phyloP scores from a whole-genome alignment of 2,329 filamentous ascomycete genomes.

The Xylariaceae sp. region DNA sequence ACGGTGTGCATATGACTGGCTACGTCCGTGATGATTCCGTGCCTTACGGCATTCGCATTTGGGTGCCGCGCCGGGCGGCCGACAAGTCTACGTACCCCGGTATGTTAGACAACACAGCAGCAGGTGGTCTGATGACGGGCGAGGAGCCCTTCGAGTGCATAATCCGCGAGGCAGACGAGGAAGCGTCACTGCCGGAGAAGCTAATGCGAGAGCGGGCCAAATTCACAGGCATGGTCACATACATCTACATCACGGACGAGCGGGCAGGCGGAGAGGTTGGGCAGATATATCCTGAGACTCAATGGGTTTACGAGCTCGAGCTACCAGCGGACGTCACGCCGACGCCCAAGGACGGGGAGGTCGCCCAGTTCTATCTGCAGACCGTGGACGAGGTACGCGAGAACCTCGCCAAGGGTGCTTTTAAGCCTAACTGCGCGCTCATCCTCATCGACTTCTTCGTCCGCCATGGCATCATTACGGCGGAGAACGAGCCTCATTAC shows the following conservation, averaged over 20 bases:
- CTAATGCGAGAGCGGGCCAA: constrained; percentile 60
- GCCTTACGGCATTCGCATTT: constrained; percentile 64
- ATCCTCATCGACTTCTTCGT: constrained; percentile 88
- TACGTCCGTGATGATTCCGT: constrained; percentile 53
- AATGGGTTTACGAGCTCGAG: constrained; percentile 89
- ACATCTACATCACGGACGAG: constrained; percentile 75
- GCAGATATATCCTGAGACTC: constrained; percentile 82
- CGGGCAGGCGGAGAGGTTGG: constrained; percentile 75
- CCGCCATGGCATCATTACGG: constrained; percentile 74
- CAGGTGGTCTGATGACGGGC: constrained; percentile 73
- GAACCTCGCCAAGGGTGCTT: constrained; percentile 67
- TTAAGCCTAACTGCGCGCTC: constrained; percentile 89
- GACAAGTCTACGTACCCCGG: constrained; percentile 82
- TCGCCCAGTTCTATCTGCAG: constrained; percentile 77
- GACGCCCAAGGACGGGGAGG: constrained; percentile 81
- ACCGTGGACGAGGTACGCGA: constrained; percentile 70
- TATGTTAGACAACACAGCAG: constrained; percentile 96
- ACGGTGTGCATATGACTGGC: constrained; percentile 77
- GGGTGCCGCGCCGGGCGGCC: constrained; percentile 74
- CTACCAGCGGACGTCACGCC: constrained; percentile 65
- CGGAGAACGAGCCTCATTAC: constrained; percentile 74
- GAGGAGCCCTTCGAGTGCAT: constrained; percentile 79
- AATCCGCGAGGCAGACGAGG: constrained; percentile 82
- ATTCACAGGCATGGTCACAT: constrained; percentile 70
- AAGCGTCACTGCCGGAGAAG: constrained; percentile 72